Evolutionary conservation across 768 basidiomycete genomes (phyloP).

Genomic region (Coprinellus micaceus): DNA sequence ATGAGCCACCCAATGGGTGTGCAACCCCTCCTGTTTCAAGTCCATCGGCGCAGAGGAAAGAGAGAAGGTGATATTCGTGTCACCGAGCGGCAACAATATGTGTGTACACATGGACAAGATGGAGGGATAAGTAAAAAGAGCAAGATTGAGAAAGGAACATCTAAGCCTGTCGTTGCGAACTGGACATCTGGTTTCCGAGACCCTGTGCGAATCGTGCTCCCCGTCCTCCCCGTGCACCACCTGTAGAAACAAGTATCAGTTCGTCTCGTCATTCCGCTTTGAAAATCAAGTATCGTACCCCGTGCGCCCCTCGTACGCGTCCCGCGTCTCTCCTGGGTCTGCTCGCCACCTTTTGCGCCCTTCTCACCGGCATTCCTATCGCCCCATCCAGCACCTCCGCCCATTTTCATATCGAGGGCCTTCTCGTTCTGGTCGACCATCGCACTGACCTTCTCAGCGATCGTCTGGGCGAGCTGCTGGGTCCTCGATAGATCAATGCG

Average conservation of each 20-base stretch:
- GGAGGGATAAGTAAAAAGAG: conserved; percentile 9
- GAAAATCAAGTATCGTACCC: conserved; percentile 33
- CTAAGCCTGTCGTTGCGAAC: conserved; percentile 31
- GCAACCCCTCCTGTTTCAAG: too few species aligned
- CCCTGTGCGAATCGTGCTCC: conserved; percentile 83
- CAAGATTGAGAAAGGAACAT: conserved; percentile 8
- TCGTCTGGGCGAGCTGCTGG: conserved; percentile 84
- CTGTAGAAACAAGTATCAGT: conserved; percentile 26
- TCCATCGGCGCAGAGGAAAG: too few species aligned
- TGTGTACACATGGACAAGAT: conserved; percentile 9
- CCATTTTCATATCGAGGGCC: conserved; percentile 78
- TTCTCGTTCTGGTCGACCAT: conserved; percentile 95
- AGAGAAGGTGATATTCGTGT: too few species aligned
- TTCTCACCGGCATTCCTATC: conserved; percentile 68
- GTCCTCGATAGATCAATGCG: conserved; percentile 82
- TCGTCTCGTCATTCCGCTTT: not conserved
- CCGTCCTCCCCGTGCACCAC: conserved; percentile 62
- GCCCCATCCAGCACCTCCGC: conserved; percentile 58
- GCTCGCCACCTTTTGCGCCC: conserved; percentile 77
- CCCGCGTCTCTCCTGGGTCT: conserved; percentile 72
- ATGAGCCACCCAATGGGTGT: too few species aligned
- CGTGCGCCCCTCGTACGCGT: conserved; percentile 63
- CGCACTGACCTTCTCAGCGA: conserved; percentile 82
- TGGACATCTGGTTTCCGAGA: conserved; percentile 74
- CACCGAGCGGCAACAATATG: too few species aligned